These are phyloP conservation scores for Logfia minima DNA, from an alignment of 129 eudicot species.

Conservation along the genomic window DNA sequence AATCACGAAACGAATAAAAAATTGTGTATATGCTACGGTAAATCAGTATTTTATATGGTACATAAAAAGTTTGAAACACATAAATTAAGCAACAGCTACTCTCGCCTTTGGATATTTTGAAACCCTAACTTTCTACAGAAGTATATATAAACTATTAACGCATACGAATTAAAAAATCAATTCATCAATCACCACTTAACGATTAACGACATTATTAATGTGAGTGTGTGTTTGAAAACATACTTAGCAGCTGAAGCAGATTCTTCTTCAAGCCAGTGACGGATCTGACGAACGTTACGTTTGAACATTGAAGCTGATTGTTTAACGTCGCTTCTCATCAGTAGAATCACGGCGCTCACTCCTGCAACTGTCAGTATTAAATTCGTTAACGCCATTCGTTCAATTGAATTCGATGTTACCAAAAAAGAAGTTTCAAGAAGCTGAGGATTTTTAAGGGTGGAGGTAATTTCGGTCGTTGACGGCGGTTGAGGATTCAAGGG, in stretches of 20 bases:
- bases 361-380: slow-evolving; percentile 83
- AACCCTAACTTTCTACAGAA: no score
- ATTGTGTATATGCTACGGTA: no score
- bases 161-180: not conserved
- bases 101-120: no score
- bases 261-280: slow-evolving; percentile 87
- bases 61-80: no score
- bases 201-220: not conserved
- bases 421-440: no score
- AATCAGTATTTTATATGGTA: no score
- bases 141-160: not conserved
- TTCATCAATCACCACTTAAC: not conserved
- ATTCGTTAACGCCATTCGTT: slow-evolving; percentile 69
- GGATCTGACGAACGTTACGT: slow-evolving; percentile 85
- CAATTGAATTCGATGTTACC: no score
- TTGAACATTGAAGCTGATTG: slow-evolving; percentile 70
- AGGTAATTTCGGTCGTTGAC: no score
- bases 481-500: no score
- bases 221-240: not conserved
- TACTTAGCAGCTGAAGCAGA: slow-evolving; percentile 78
- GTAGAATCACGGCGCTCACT: slow-evolving; percentile 72
- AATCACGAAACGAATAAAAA: no score
- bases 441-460: no score
- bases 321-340: slow-evolving; percentile 73
- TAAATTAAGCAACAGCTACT: no score